Evolutionary conservation across 345 rosid species (phyloP), one percentile per base, ranked within the genome.

Genomic region (Citrus maxima): DNA sequence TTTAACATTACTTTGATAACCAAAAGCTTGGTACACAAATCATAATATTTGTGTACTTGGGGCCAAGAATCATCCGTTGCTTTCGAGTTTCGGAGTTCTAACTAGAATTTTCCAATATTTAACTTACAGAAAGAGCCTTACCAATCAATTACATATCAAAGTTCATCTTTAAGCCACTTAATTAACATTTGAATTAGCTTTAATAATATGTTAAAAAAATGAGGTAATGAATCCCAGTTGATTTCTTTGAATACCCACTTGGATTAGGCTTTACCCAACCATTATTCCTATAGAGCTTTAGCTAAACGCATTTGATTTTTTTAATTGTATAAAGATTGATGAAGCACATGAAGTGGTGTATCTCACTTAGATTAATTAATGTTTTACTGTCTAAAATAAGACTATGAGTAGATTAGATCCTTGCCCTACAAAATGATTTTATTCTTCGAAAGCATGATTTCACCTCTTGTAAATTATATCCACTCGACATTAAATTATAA

Each of bases 321-420:
- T 28, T 13, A 46, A 46, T 46, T 12, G 51, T 13, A 13, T 46
- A 54, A 16, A 79, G 55, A 63, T 72, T 35, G 75, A 79, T 65
- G 80, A 79, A 78, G 84, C 88, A 86, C 88, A 87, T 87, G 84
- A 86, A 84, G 60, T 73, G 87, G 75, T 70, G 78, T 56, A 71
- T 83, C 81, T 82, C 82, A 46, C 51, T 13, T 13, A 46, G 18
- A 46, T 46, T 46, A 46, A 46, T 46, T 46, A 46, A 46, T 46
- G 1, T 46, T 46, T 46, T 12, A 46, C 18, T 0, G 22, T 55
- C 30, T 46, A 70, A 67, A 40, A 49, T 74, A 40, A 77, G 18
- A 55, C 35, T 56, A 73, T 69, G 18, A 32, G 78, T 71, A 74
- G 75, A 73, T 78, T 81, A 78, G 80, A 71, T 74, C 75, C 69